Percentiles rank a stretch among this genome's conserved stretches.
Conservation (phyloP, 257 asterid genomes). For the Solanum chmielewskii region DNA sequence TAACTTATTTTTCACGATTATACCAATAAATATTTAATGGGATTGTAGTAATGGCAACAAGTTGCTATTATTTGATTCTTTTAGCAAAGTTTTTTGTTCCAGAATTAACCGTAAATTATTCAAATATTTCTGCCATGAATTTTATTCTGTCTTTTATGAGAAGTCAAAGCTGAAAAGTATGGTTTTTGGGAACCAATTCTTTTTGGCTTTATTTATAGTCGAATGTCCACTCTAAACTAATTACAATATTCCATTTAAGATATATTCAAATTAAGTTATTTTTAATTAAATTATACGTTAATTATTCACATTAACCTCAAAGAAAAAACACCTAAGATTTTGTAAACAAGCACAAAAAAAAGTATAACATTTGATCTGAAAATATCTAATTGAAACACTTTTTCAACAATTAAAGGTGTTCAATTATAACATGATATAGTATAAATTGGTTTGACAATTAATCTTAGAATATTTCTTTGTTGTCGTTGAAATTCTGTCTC, state of each 20-base stretch:
- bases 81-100: neutral
- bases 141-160: neutral
- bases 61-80: neutral
- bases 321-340: rapidly evolving
- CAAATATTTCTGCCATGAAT: conserved; percentile 2
- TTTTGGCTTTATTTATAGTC: neutral
- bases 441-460: neutral
- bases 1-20: no score
- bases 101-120: neutral
- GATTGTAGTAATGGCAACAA: neutral
- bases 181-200: neutral
- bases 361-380: no score
- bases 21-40: neutral
- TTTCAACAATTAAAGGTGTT: neutral
- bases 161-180: conserved; percentile 5
- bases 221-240: no score
- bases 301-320: neutral
- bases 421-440: neutral
- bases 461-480: neutral
- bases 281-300: no score
- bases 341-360: neutral
- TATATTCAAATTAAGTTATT: no score
- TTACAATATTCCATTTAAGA: no score
- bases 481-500: neutral
- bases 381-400: neutral